Conservation (phyloP, 345 rosid genomes). For the Euphorbia lathyris region DNA sequence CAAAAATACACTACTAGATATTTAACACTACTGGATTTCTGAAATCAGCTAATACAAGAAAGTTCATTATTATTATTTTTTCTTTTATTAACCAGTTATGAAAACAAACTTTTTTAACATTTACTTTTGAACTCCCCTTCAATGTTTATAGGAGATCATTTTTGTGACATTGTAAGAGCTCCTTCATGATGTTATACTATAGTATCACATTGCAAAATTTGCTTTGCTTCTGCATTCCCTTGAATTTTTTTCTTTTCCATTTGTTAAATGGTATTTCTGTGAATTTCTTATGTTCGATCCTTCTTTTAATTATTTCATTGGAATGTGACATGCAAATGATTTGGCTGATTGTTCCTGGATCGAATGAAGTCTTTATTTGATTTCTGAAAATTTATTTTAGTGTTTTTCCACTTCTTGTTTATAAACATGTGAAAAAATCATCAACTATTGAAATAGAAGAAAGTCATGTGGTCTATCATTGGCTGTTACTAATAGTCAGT, state of each 20-base stretch:
- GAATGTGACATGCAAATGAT: background rate
- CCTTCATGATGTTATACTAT: background rate
- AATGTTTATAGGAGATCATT: background rate
- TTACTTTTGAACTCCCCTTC: background rate
- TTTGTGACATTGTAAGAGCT: background rate
- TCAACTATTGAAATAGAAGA: background rate
- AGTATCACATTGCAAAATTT: background rate
- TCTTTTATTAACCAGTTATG: background rate
- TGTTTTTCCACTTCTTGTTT: background rate
- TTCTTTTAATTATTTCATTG: background rate
- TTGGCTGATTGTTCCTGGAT: background rate
- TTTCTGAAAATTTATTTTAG: background rate
- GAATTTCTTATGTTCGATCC: background rate
- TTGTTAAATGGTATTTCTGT: too few species aligned
- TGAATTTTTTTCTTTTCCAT: too few species aligned
- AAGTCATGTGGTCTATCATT: background rate
- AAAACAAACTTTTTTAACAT: background rate
- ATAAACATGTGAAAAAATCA: background rate
- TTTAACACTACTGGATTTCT: background rate
- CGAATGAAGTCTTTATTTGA: background rate
- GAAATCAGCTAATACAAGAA: background rate
- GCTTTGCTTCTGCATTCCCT: background rate
- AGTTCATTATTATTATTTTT: background rate
- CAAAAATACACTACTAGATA: background rate
- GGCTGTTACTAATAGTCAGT: background rate